Evolutionary conservation across 2,329 filamentous ascomycete species (phyloP), one percentile per base, ranked within the genome.

Genomic region (Drechslerella coelobrocha): DNA sequence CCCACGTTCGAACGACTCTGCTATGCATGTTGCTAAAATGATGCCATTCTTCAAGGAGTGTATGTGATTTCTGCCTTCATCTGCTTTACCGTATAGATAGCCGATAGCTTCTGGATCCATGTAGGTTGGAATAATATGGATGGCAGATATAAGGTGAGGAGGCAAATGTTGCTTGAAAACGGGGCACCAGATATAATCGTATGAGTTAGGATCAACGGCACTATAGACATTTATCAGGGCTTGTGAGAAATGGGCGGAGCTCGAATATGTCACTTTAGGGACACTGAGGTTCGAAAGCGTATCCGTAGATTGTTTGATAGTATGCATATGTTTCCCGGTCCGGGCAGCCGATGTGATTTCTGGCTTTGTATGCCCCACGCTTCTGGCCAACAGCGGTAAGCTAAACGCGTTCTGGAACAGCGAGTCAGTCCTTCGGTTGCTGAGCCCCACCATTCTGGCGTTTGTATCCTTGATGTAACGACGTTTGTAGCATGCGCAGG

Each of bases 101-200:
- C 57, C 57, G 4, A 59, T 45, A 17, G 65, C 52, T 21, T 41
- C 27, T 5, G 45, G 45, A 14, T 59, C 48, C 8, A 51, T 50
- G 12, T 54, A 50, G 9, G 23, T 21, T 2, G 45, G 60, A 27
- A 69, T 61, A 23, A 69, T 69, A 29, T 51, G 52, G n/a, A 57
- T 39, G 17, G 48, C n/a, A 10, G 47, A 48, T 3, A 69, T 54
- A 3, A 69, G 45, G 1, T 37, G 31, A 1, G 45, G 29, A 3
- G 65, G 65, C 2, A 69, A 47, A 47, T 69, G 62, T 62, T 62
- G 65, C 31, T 69, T 69, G 27, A 69, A 69, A 8, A 69, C 34
- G 1, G 65, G 65, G 14, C 65, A 69, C 65, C 65, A 69, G 26
- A 54, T 26, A 24, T 69, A 62, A 14, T 12, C 34, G 12, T 29